Base-by-base conservation (phyloP, 2,329 filamentous ascomycete genomes). In the Colletotrichum agaves region DNA sequence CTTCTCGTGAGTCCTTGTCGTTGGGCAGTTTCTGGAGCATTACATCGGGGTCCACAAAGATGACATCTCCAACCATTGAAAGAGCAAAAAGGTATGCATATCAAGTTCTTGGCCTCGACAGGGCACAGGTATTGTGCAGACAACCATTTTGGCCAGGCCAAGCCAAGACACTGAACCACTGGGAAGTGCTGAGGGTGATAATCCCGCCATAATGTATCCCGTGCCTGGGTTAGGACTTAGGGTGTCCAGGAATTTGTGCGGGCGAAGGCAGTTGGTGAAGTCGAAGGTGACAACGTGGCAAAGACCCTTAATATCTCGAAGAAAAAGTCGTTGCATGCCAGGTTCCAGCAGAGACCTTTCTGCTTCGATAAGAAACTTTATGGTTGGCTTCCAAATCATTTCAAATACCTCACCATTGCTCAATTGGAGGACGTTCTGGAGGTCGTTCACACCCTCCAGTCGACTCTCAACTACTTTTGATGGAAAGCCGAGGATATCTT, bases 171-270 rank as follows among this genome's bases (percentile, higher is more conserved):
- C 17, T 61, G 46, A 2, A 61, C 57, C 2, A 46, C 47, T 15
- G 62, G 56, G n/a, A 55, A 61, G n/a, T 61, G 31, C 8, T 17
- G n/a, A n/a, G 56, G 27, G 2, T 56, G 62, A n/a, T 41, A 31
- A 2, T 37, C 21, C 21, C 17, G 19, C 57, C 62, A 65, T 5
- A 65, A 17, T 7, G 47, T 33, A 7, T 65, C 21, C 7, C 62
- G 62, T 11, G 31, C 57, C 23, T 47, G 41, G 3, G 62, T 7
- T 19, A 65, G 57, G 1, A 3, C 12, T 7, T 19, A 65, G 57
- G 1, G 4, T n/a, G 39, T 61, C 57, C 12, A 55, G 21, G 17
- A 61, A 65, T 11, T 21, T 65, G 17, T 52, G 37, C 7, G 56
- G 15, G 4, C 39, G 46, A 5, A 61, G 13, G 5, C 31, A 7